Percentiles rank a stretch among this genome's conserved stretches.
Conservation (phyloP, 2,329 filamentous ascomycete genomes). For the Ophiostoma novo-ulmi region DNA sequence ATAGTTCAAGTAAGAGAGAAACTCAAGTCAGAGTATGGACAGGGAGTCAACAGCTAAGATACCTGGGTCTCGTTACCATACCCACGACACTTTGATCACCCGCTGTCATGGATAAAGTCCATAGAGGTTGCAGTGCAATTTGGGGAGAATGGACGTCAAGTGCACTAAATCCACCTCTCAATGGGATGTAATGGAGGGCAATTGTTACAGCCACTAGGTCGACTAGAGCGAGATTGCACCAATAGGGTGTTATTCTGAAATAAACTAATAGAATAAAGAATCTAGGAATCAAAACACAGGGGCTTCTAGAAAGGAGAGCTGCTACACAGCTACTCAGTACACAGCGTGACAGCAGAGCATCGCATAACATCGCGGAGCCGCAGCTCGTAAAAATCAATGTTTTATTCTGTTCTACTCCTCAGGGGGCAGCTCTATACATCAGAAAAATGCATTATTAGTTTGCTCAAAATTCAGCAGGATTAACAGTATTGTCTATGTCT, state of each 20-base stretch:
- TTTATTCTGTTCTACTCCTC: background rate
- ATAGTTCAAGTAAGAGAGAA: background rate
- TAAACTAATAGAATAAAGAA: background rate
- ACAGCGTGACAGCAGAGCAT: background rate
- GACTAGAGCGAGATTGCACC: background rate
- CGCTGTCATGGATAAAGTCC: background rate
- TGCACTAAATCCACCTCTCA: background rate
- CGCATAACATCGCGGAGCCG: constrained; percentile 2
- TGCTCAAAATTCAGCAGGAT: background rate
- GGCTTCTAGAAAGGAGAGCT: background rate
- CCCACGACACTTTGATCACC: background rate
- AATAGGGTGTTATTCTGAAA: background rate
- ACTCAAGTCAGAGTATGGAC: background rate
- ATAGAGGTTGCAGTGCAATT: constrained; percentile 8
- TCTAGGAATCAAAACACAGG: background rate
- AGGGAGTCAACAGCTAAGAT: background rate
- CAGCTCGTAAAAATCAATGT: background rate
- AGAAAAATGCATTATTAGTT: background rate
- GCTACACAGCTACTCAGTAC: background rate
- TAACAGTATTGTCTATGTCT: background rate
- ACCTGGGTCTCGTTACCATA: background rate
- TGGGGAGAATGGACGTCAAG: background rate
- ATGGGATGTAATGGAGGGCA: background rate
- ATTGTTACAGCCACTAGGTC: background rate
- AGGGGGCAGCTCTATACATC: background rate